Conservation (phyloP, 2,329 filamentous ascomycete genomes). For the Metarhizium robertsii region DNA sequence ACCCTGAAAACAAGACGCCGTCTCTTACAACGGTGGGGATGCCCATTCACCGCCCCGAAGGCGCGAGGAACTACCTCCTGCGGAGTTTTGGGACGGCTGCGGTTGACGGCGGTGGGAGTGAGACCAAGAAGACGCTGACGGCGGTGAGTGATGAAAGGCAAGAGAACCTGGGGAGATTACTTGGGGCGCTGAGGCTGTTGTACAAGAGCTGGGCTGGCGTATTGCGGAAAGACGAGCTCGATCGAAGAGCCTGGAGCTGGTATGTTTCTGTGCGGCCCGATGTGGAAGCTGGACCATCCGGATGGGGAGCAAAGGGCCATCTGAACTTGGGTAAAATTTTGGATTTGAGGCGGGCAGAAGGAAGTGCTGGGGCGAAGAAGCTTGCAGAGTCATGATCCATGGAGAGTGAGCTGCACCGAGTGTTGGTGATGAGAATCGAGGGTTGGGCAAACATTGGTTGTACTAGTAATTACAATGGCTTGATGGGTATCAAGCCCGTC, state of each 20-base stretch:
- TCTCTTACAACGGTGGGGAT: constrained; percentile 39
- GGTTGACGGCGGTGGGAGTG: constrained; percentile 9
- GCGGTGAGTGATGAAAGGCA: constrained; percentile 52
- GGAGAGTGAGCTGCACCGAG: background rate
- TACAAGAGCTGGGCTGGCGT: constrained; percentile 66
- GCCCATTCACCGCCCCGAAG: constrained; percentile 66
- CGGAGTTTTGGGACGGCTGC: constrained; percentile 46
- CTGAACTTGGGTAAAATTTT: constrained; percentile 60
- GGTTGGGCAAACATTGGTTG: no score
- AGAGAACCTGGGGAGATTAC: constrained; percentile 57
- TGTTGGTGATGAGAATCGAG: background rate
- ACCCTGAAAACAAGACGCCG: constrained; percentile 41
- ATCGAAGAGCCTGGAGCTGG: constrained; percentile 72
- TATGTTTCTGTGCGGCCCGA: constrained; percentile 69
- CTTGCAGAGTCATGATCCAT: background rate
- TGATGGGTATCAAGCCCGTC: background rate
- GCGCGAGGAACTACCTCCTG: constrained; percentile 49
- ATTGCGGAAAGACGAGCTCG: constrained; percentile 56
- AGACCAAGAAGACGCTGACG: constrained; percentile 40
- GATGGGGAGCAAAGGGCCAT: constrained; percentile 75
- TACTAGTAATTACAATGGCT: background rate
- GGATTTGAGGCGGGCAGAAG: constrained; percentile 33
- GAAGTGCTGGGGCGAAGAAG: background rate
- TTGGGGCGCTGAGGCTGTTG: constrained; percentile 62
- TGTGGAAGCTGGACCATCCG: constrained; percentile 62